Base-by-base conservation (phyloP, 768 basidiomycete species). In the Boletus rubroflammeus region DNA sequence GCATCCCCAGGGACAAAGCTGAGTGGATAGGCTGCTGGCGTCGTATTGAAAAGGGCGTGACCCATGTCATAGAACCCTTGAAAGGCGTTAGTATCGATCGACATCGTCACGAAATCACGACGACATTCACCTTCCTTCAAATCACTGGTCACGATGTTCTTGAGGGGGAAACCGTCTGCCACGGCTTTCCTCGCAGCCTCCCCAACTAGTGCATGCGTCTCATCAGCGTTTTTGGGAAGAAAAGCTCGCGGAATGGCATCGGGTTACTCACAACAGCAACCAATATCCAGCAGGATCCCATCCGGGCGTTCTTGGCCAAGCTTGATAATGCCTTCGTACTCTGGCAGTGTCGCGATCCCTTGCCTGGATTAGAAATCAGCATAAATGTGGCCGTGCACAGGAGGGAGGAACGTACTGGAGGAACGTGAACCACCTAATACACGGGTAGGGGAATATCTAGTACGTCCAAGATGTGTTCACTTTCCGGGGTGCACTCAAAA, bases 31-130 rank as follows among this genome's bases (percentile, higher is more conserved):
- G 76, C 71, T 39, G 74, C 74, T 0, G 78, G 75, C 0, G 78
- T 81, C 2, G 80, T 76, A 39, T 67, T 78, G 73, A 86, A 89
- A 17, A 88, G 72, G 29, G 78, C 74, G 53, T 87, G 84, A 1
- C 84, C 84, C 7, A 79, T 66, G 2, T 79, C 72, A 78, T 81
- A 81, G 55, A 81, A 86, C 3, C 67, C 85, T 85, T 42, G 19
- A 40, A n/a, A n/a, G n/a, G 15, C n/a, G n/a, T n/a, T n/a, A n/a
- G n/a, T 4, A 0, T 38, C 3, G 11, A 25, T 17, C 9, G 19
- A 29, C 6, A 32, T 10, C 7, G 4, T 36, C 32, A 17, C 6
- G 21, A 50, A 15, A 39, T 3, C 19, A 23, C 5, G 3, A 40
- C 28, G 10, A 34, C 29, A 6, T 13, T 50, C 43, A 73, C 79